Evolutionary conservation across 805 yeast genomes (phyloP).

Genomic region (Debaryomyces prosopidis): DNA sequence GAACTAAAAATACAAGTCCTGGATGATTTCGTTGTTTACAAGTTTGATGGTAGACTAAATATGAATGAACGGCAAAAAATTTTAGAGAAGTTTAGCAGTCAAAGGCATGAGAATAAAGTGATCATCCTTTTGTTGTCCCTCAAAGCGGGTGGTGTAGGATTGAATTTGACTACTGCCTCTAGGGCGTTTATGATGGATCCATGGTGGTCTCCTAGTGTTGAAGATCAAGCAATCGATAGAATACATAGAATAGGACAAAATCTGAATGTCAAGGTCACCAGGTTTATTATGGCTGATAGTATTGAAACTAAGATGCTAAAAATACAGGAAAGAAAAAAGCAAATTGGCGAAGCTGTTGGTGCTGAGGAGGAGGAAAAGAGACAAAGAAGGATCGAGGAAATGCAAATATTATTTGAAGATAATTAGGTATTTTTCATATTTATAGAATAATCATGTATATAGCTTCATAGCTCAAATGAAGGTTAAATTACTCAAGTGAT

Average conservation of each 20-base stretch:
- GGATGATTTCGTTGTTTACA: conserved; percentile 54
- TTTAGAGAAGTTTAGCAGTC: conserved; percentile 51
- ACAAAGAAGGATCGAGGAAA: conserved; percentile 69
- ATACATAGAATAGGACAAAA: conserved; percentile 89
- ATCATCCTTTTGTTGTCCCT: conserved; percentile 68
- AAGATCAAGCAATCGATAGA: conserved; percentile 89
- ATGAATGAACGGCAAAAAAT: conserved; percentile 65
- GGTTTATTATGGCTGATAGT: conserved; percentile 80
- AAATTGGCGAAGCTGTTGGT: conserved; percentile 77
- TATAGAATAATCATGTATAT: not conserved
- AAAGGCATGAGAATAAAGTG: conserved; percentile 28
- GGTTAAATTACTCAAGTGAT: not conserved
- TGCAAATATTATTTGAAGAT: conserved; percentile 63
- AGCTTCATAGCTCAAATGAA: too few species aligned
- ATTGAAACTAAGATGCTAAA: conserved; percentile 87
- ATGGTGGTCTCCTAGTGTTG: conserved; percentile 95
- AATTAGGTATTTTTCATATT: conserved; percentile 5
- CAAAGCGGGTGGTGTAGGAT: conserved; percentile 94
- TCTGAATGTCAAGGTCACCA: conserved; percentile 64
- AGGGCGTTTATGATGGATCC: conserved; percentile 92
- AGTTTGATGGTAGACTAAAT: conserved; percentile 81
- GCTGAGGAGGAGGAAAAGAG: conserved; percentile 74
- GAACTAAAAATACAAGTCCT: conserved; percentile 47
- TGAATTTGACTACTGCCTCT: conserved; percentile 82
- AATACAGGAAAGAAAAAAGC: conserved; percentile 83